Evolutionary conservation across 345 rosid genomes (phyloP).

Genomic region (Brassica rapa): DNA sequence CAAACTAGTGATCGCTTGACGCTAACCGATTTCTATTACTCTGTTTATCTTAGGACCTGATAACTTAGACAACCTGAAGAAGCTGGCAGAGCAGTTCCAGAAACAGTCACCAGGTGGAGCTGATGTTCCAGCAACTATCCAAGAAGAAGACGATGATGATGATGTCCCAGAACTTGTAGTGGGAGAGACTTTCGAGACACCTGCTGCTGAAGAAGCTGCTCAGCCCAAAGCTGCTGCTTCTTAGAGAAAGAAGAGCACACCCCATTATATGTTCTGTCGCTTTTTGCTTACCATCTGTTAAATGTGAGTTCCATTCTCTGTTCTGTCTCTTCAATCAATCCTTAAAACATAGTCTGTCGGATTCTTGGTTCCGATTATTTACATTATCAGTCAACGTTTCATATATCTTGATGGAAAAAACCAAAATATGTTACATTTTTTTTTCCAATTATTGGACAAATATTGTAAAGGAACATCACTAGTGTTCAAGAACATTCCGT

Average conservation of each 20-base stretch:
- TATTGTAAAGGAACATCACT: neutral
- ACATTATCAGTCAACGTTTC: neutral
- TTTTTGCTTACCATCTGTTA: neutral
- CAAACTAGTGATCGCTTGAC: neutral
- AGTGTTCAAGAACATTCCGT: constrained; percentile 7
- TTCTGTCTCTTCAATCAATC: neutral
- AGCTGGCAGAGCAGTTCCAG: constrained; percentile 92
- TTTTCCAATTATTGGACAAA: constrained; percentile 26
- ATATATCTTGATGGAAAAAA: constrained; percentile 15
- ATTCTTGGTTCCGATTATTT: neutral
- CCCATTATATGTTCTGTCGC: neutral
- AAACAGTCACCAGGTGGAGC: constrained; percentile 63
- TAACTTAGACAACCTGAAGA: constrained; percentile 89
- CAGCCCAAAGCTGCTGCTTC: constrained; percentile 40
- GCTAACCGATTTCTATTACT: neutral
- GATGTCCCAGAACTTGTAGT: constrained; percentile 87
- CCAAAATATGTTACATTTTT: constrained; percentile 7
- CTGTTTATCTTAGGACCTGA: constrained; percentile 60
- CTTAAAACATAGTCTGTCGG: neutral
- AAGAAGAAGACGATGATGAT: constrained; percentile 62
- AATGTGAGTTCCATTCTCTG: constrained; percentile 18
- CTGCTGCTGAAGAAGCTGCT: constrained; percentile 62
- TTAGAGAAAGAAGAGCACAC: constrained; percentile 19
- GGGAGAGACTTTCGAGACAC: constrained; percentile 90
- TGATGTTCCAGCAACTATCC: constrained; percentile 43